Base-by-base conservation (phyloP, 371 early-diverging fungal genomes). In the Circinella minor region DNA sequence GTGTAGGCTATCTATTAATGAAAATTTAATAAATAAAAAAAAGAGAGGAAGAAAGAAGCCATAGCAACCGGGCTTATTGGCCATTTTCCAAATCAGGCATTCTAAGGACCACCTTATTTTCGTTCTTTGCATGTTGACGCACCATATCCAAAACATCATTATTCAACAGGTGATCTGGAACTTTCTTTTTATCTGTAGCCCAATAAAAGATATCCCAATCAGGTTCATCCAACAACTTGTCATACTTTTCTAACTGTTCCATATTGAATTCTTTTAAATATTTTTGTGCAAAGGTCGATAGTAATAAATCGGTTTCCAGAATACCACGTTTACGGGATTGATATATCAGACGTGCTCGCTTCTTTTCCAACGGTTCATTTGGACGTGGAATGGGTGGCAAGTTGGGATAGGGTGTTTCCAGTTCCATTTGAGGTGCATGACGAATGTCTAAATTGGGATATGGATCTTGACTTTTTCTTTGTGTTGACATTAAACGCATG, bases 131-230 rank as follows among this genome's bases (percentile, higher is more conserved):
- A 69, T 93, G 94, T 59, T 83, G 74, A 65, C 74, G 81, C 34
- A 94, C 80, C 80, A 82, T 84, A 18, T 80, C 74, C 76, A 94
- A 84, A 4, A 94, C 88, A 0, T 74, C 55, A 68, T 85, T 87
- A 0, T 76, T 68, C 65, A 75, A 65, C 76, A 91, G 81, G 13
- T 72, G 63, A 39, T 86, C 85, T 1, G 95, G 95, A 11, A 89
- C 77, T 15, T 79, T 73, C 69, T 91, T 92, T 75, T 90, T 90
- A 36, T 83, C 81, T 0, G 92, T 93, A 5, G 89, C 89, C 94
- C 95, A 98, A 74, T 98, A 96, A 75, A 93, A 97, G 69, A 97
- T 94, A 78, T 97, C 97, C 98, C 98, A 98, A 77, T 98, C 98
- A 38, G 94, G 94, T 71, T 95, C 94, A 74, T 95, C 92, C 76